Evolutionary conservation across 2,329 filamentous ascomycete genomes (phyloP).

Genomic region (Neurospora sp.): DNA sequence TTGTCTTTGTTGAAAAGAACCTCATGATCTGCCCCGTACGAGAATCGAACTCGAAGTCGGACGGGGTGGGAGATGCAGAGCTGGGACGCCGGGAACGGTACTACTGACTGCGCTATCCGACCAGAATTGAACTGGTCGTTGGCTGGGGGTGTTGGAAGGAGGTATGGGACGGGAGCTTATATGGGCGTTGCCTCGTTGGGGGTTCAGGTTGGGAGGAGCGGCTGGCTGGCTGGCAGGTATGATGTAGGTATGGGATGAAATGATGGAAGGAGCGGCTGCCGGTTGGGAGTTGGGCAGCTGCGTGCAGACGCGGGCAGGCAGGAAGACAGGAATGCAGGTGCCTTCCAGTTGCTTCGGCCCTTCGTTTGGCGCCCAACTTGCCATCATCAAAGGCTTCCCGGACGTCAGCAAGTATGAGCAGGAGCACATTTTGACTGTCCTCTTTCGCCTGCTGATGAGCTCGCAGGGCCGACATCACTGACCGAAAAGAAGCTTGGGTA

Average conservation of each 20-base stretch:
- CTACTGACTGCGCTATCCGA: neutral
- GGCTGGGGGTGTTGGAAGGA: neutral
- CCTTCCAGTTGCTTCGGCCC: neutral
- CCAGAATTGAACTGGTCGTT: neutral
- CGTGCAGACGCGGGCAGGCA: neutral
- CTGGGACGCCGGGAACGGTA: neutral
- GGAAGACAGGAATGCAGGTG: neutral
- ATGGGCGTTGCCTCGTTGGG: too few species aligned
- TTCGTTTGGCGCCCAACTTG: neutral
- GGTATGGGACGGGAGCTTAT: neutral
- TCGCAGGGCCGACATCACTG: neutral
- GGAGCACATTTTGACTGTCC: neutral
- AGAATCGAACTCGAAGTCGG: neutral
- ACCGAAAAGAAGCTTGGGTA: neutral
- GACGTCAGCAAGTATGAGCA: neutral
- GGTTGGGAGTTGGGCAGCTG: neutral
- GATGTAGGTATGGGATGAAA: too few species aligned
- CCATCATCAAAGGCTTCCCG: neutral
- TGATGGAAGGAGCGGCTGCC: neutral
- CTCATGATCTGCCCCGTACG: too few species aligned
- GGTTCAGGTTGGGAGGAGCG: too few species aligned
- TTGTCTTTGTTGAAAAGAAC: too few species aligned
- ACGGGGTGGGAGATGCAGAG: neutral
- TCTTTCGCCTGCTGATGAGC: neutral
- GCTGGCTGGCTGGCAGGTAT: too few species aligned